A percentile compares a stretch with the other conserved stretches of the same genome.
Evolutionary conservation across 2,329 filamentous ascomycete genomes (phyloP).

Genomic region (Aspergillus flavus): DNA sequence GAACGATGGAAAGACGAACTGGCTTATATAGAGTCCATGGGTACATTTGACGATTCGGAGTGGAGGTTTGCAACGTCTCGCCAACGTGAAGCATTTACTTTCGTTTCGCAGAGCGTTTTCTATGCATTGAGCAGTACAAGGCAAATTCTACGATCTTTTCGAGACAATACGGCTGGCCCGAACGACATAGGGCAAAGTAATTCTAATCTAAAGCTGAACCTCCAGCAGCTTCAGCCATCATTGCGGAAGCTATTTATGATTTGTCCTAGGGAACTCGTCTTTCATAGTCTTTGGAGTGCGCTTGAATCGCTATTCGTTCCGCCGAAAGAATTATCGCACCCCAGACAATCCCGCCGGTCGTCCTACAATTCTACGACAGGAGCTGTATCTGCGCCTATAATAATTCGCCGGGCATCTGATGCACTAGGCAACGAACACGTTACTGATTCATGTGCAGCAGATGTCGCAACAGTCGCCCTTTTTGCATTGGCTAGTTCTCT

Average conservation of each 20-base stretch:
- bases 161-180: constrained; percentile 19
- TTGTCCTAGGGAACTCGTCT: constrained; percentile 44
- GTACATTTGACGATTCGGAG: constrained; percentile 40
- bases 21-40: constrained; percentile 37
- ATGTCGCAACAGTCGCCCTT: constrained; percentile 41
- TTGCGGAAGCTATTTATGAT: constrained; percentile 39
- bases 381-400: constrained; percentile 25
- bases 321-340: constrained; percentile 37
- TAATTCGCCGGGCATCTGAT: constrained; percentile 31
- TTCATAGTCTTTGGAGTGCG: constrained; percentile 46
- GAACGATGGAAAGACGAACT: constrained; percentile 42
- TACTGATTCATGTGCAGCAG: constrained; percentile 42
- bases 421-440: constrained; percentile 35
- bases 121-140: constrained; percentile 45
- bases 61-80: constrained; percentile 41
- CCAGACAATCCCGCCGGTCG: constrained; percentile 34
- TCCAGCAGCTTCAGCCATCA: constrained; percentile 35
- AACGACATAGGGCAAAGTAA: constrained; percentile 7
- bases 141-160: constrained; percentile 46
- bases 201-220: constrained; percentile 27
- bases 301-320: constrained; percentile 44
- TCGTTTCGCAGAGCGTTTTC: constrained; percentile 48
- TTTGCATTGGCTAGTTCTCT: constrained; percentile 43
- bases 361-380: constrained; percentile 31
- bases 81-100: constrained; percentile 43